Evolutionary conservation across 1,139 yeast genomes (phyloP).

Genomic region (Pichia sp.): DNA sequence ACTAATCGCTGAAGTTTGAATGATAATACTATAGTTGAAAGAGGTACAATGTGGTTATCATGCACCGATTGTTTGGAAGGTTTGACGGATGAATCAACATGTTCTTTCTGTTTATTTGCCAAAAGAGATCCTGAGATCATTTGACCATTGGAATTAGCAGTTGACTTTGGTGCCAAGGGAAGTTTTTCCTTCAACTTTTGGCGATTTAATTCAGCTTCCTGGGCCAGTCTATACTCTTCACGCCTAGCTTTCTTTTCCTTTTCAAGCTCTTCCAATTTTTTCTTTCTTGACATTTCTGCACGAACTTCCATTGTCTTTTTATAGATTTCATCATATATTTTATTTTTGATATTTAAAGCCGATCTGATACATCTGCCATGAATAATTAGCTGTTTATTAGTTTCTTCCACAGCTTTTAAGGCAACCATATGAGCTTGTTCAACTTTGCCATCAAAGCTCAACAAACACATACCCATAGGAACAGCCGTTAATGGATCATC

Average conservation of each 20-base stretch:
- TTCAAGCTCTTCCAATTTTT: constrained; percentile 11
- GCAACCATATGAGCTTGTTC: constrained; percentile 48
- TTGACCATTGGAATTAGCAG: background rate
- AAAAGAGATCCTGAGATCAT: background rate
- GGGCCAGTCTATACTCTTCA: constrained; percentile 1
- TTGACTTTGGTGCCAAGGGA: background rate
- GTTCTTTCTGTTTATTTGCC: background rate
- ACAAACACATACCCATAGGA: constrained; percentile 66
- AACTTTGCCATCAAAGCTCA: constrained; percentile 52
- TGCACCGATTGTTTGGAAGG: constrained; percentile 17
- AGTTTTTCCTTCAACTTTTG: background rate
- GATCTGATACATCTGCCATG: constrained; percentile 20
- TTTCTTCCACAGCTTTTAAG: constrained; percentile 29
- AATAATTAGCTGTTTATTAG: constrained; percentile 19
- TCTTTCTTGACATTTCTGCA: constrained; percentile 10
- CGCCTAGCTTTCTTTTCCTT: constrained; percentile 10
- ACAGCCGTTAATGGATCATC: constrained; percentile 74
- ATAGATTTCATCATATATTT: constrained; percentile 18
- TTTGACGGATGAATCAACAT: no score
- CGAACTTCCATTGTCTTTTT: constrained; percentile 17
- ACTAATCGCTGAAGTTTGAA: constrained; percentile 38
- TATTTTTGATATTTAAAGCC: constrained; percentile 20
- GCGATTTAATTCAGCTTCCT: constrained; percentile 2
- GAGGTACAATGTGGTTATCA: constrained; percentile 27
- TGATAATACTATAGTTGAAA: constrained; percentile 29